These are phyloP conservation scores for Vitis hybrid DNA, from an alignment of 177 flowering plant genomes.

Conservation along the genomic window DNA sequence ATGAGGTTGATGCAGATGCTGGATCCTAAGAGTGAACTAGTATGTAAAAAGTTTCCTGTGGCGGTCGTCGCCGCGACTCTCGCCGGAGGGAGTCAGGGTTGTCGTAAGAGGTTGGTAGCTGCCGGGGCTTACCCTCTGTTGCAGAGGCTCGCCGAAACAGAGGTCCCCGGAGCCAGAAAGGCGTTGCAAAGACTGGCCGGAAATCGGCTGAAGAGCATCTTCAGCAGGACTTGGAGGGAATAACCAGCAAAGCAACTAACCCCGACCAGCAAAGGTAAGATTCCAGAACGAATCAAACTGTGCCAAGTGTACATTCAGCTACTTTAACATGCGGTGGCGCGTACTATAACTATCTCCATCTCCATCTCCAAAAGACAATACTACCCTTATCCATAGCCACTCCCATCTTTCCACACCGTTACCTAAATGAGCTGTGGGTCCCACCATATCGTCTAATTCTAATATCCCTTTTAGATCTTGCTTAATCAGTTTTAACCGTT, in stretches of 20 bases:
- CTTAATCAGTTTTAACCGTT: too few relatives aligned
- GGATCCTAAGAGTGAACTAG: constrained; percentile 56
- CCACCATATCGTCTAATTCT: too few relatives aligned
- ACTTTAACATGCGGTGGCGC: too few relatives aligned
- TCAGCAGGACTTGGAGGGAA: constrained; percentile 68
- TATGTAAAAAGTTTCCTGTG: constrained; percentile 56
- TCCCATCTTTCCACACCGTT: too few relatives aligned
- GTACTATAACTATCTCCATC: too few relatives aligned
- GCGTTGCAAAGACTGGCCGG: constrained; percentile 64
- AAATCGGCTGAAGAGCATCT: constrained; percentile 58
- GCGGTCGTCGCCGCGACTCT: constrained; percentile 45
- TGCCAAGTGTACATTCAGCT: too few relatives aligned
- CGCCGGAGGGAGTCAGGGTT: constrained; percentile 47
- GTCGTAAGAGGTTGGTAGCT: constrained; percentile 57
- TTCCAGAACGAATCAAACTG: not conserved
- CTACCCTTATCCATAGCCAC: too few relatives aligned
- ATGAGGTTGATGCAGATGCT: constrained; percentile 59
- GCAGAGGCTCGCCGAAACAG: constrained; percentile 64
- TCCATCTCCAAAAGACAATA: too few relatives aligned
- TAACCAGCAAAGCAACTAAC: constrained; percentile 37
- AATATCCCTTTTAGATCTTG: too few relatives aligned
- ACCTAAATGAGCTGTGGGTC: too few relatives aligned
- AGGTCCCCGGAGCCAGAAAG: constrained; percentile 75
- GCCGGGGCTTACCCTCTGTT: constrained; percentile 59
- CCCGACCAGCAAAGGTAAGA: constrained; percentile 28